phyloP scores from a whole-genome alignment of 345 rosid genomes.

The Physaria fendleri region DNA sequence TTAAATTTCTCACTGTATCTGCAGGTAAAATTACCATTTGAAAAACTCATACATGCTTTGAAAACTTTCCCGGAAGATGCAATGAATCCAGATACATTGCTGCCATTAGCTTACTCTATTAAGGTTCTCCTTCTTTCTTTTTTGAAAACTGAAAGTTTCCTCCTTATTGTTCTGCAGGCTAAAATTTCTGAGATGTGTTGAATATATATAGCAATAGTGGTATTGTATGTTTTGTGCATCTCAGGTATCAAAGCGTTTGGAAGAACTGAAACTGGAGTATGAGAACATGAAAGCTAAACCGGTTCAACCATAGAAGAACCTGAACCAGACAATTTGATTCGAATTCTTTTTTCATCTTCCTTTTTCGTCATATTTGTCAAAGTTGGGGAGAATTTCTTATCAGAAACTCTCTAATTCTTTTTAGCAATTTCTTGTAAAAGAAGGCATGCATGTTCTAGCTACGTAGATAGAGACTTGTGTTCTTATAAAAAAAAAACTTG shows the following conservation, averaged over 20 bases:
- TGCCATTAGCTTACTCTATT: conserved; percentile 86
- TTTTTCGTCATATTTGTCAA: too few species aligned
- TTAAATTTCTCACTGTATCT: not conserved
- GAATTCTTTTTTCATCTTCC: conserved; percentile 10
- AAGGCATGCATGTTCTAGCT: too few species aligned
- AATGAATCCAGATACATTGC: conserved; percentile 79
- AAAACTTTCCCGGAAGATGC: conserved; percentile 90
- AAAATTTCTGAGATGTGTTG: not conserved
- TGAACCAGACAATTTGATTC: not conserved
- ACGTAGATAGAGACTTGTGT: too few species aligned
- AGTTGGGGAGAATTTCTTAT: too few species aligned
- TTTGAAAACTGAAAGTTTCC: not conserved
- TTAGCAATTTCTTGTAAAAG: too few species aligned
- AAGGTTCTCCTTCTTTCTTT: conserved; percentile 50
- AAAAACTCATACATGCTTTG: conserved; percentile 84
- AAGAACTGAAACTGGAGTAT: conserved; percentile 53
- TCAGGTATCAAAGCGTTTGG: conserved; percentile 72
- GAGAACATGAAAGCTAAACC: conserved; percentile 45
- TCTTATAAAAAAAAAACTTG: too few species aligned
- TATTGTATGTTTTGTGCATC: not conserved
- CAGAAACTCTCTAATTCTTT: too few species aligned
- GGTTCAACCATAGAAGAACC: conserved; percentile 25
- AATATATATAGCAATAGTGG: not conserved
- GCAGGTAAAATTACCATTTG: conserved; percentile 66
- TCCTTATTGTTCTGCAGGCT: not conserved